Conservation (phyloP, 2,329 filamentous ascomycete species). For the Nectriaceae sp. region DNA sequence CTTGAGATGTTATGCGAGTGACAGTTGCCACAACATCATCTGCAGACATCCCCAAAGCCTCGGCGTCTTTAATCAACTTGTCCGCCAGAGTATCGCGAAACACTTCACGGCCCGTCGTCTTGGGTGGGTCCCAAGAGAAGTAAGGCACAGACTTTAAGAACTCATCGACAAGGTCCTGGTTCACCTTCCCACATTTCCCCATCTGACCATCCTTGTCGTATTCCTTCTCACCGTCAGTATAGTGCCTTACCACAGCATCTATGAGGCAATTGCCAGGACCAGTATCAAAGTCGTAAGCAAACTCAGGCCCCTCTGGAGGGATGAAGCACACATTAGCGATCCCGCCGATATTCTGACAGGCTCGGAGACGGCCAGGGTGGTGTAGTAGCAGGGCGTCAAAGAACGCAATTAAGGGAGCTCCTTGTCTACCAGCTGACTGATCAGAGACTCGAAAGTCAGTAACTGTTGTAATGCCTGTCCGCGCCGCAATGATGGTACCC, state of each 20-base stretch:
- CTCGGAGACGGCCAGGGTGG: conserved; percentile 56
- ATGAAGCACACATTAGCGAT: conserved; percentile 63
- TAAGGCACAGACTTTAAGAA: conserved; percentile 51
- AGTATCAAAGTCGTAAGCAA: conserved; percentile 50
- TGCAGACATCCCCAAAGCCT: conserved; percentile 44
- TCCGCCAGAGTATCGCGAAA: conserved; percentile 59
- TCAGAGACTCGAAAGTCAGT: conserved; percentile 53
- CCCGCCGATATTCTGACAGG: conserved; percentile 63
- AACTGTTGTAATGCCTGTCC: conserved; percentile 58
- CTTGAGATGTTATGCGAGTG: conserved; percentile 60
- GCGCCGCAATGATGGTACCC: conserved; percentile 53
- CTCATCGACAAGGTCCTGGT: conserved; percentile 53
- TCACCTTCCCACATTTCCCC: conserved; percentile 49
- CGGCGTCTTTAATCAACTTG: conserved; percentile 50
- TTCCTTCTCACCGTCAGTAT: conserved; percentile 49
- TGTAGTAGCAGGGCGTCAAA: conserved; percentile 52
- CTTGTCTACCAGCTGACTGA: conserved; percentile 48
- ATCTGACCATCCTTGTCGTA: conserved; percentile 55
- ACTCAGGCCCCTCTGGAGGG: conserved; percentile 40
- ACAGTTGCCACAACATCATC: conserved; percentile 60
- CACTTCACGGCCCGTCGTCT: conserved; percentile 61
- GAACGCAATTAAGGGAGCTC: conserved; percentile 51
- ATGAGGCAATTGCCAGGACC: conserved; percentile 60
- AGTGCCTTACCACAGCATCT: conserved; percentile 57
- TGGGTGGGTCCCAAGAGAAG: conserved; percentile 51